These are phyloP conservation scores for Fusarium liriodendri DNA, from an alignment of 2,329 filamentous ascomycete species.

Conservation along the genomic window DNA sequence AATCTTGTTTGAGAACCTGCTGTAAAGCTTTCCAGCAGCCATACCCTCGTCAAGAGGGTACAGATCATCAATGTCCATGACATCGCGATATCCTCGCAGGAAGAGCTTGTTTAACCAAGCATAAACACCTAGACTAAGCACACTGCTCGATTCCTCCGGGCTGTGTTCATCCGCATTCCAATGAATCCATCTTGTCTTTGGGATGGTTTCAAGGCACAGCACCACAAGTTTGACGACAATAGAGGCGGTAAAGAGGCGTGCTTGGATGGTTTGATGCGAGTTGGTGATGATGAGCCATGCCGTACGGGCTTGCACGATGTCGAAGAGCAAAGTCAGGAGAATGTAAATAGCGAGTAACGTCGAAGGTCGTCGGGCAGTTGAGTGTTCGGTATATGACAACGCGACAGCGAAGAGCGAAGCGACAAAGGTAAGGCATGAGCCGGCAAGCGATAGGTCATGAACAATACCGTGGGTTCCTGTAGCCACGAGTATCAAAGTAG, in stretches of 20 bases:
- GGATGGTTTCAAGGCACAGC: conserved; percentile 52
- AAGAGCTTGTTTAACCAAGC: conserved; percentile 52
- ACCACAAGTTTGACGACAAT: conserved; percentile 49
- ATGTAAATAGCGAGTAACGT: conserved; percentile 56
- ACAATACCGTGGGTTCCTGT: conserved; percentile 23
- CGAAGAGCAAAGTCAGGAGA: conserved; percentile 56
- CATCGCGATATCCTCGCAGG: conserved; percentile 48
- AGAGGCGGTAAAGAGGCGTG: conserved; percentile 49
- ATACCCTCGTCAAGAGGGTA: conserved; percentile 50
- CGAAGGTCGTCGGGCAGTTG: conserved; percentile 54
- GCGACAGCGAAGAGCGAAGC: conserved; percentile 45
- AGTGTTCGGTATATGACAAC: conserved; percentile 52
- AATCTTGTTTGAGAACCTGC: conserved; percentile 28
- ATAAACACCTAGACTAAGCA: conserved; percentile 47
- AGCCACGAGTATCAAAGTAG: conserved; percentile 46
- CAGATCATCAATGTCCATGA: conserved; percentile 49
- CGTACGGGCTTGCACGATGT: conserved; percentile 56
- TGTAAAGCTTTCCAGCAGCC: conserved; percentile 32
- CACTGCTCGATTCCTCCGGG: conserved; percentile 50
- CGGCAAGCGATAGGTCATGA: conserved; percentile 43
- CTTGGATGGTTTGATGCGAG: conserved; percentile 27
- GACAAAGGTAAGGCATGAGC: conserved; percentile 38
- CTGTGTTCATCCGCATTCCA: conserved; percentile 54
- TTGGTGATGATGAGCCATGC: conserved; percentile 51
- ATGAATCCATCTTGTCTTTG: conserved; percentile 52